A percentile compares a stretch with the other conserved stretches of the same genome.
phyloP scores from a whole-genome alignment of 192 early-diverging fungal species.

The Entrophospora sp. region DNA sequence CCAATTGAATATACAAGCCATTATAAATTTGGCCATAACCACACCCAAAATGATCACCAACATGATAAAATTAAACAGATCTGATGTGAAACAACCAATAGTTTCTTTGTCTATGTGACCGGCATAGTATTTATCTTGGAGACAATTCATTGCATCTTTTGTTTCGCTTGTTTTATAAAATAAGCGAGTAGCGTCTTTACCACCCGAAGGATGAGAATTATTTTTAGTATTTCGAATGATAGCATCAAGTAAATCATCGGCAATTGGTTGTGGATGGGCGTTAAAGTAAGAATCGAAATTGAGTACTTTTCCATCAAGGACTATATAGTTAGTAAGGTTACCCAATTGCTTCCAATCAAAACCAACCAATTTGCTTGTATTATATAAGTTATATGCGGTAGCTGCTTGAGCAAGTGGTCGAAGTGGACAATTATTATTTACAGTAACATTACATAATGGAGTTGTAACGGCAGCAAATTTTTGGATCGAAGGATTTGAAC shows the following conservation, averaged over 20 bases:
- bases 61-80: slow-evolving; percentile 62
- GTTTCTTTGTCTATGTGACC: slow-evolving; percentile 70
- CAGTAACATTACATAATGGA: slow-evolving; percentile 10
- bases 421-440: slow-evolving; percentile 32
- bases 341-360: slow-evolving; percentile 47
- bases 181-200: slow-evolving; percentile 48
- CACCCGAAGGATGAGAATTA: slow-evolving; percentile 15
- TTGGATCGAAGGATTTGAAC: not conserved
- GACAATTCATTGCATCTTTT: slow-evolving; percentile 47
- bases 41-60: slow-evolving; percentile 56
- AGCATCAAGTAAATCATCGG: slow-evolving; percentile 42
- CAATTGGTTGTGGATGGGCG: slow-evolving; percentile 26
- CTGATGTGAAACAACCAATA: slow-evolving; percentile 76
- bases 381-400: not conserved
- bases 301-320: slow-evolving; percentile 53
- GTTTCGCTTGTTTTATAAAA: slow-evolving; percentile 41
- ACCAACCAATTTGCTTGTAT: slow-evolving; percentile 30
- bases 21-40: slow-evolving; percentile 56
- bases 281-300: slow-evolving; percentile 51
- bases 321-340: slow-evolving; percentile 38
- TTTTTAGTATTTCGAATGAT: slow-evolving; percentile 43
- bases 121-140: slow-evolving; percentile 64
- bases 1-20: slow-evolving; percentile 75
- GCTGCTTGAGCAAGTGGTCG: slow-evolving; percentile 30
- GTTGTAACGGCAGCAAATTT: not conserved